Conservation (phyloP, 352 stramenopile genomes). For the Blastocystis sp. region DNA sequence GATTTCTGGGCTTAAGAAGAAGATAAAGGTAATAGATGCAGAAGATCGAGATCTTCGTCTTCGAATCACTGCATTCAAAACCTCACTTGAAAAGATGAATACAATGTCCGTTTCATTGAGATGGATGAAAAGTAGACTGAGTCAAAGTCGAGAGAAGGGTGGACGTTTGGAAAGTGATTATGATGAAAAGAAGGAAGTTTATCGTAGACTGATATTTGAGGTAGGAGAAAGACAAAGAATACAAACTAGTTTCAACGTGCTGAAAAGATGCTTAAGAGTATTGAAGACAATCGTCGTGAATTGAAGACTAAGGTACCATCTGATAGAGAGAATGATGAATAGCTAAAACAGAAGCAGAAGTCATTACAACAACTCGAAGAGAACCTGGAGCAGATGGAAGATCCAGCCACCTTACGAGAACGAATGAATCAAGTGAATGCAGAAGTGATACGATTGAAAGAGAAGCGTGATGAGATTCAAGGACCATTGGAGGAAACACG, state of each 20-base stretch:
- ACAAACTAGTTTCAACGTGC: neutral
- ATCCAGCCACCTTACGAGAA: neutral
- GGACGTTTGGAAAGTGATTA: neutral
- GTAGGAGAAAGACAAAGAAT: neutral
- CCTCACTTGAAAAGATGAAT: neutral
- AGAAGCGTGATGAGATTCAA: neutral
- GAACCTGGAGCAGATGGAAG: neutral
- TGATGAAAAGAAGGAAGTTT: neutral
- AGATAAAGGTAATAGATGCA: neutral
- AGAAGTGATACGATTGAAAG: neutral
- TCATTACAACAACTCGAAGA: neutral
- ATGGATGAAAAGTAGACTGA: neutral
- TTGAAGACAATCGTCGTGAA: neutral
- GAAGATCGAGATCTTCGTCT: neutral
- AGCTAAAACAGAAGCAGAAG: conserved; percentile 2
- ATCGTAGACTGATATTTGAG: neutral
- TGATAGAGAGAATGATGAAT: neutral
- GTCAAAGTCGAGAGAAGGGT: neutral
- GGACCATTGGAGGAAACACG: neutral
- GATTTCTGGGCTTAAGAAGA: neutral
- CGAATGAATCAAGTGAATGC: neutral
- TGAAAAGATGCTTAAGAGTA: conserved; percentile 34
- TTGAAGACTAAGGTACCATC: neutral
- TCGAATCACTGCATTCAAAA: neutral
- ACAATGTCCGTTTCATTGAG: neutral